Evolutionary conservation across 73 alveolate species (phyloP).

Genomic region (Tetrahymena borealis): DNA sequence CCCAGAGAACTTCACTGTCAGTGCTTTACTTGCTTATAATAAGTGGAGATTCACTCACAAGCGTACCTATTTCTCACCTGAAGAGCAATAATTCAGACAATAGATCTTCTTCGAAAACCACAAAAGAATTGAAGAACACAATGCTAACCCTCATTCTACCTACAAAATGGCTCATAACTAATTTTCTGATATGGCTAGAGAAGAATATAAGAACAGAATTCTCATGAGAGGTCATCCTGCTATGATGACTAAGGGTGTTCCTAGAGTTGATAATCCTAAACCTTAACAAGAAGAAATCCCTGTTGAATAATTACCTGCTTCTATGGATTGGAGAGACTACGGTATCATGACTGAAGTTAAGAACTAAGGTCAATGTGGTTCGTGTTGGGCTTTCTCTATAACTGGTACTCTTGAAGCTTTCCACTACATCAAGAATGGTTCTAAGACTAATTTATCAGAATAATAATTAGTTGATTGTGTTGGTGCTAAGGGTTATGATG

Average conservation of each 20-base stretch:
- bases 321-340: constrained; percentile 33
- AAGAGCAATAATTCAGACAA: not conserved
- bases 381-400: constrained; percentile 77
- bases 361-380: constrained; percentile 70
- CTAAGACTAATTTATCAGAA: constrained; percentile 22
- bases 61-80: not conserved
- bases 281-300: not conserved
- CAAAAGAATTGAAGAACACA: not conserved
- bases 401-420: constrained; percentile 57
- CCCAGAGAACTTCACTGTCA: not conserved
- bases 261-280: not conserved
- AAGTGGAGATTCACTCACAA: not conserved
- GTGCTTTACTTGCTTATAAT: not conserved
- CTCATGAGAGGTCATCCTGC: not conserved
- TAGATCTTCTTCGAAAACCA: not conserved
- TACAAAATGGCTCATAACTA: not conserved
- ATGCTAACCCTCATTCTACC: not conserved
- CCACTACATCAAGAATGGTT: constrained; percentile 16
- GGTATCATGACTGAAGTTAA: constrained; percentile 38
- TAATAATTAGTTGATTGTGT: constrained; percentile 78
- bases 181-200: not conserved
- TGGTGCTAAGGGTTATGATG: not conserved
- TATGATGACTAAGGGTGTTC: not conserved
- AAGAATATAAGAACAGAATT: not conserved
- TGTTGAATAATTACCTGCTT: constrained; percentile 6